phyloP scores from a whole-genome alignment of 2,329 filamentous ascomycete species.

The Colletotrichum sp. region DNA sequence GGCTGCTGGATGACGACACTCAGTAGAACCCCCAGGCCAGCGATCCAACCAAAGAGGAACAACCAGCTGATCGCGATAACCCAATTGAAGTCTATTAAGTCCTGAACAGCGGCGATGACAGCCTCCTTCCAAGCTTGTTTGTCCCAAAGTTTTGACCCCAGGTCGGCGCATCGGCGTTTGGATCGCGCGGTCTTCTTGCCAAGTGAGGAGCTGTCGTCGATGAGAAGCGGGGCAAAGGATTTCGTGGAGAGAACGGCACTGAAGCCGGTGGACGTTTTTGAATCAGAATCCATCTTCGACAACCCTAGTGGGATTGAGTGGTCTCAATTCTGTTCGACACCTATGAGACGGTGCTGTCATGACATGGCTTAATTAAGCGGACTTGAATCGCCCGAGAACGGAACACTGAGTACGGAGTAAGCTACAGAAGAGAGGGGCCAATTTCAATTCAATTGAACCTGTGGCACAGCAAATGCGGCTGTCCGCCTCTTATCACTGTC shows the following conservation, averaged over 20 bases:
- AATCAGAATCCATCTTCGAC: not conserved
- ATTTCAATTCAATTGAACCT: not conserved
- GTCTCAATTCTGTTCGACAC: not conserved
- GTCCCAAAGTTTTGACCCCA: not conserved
- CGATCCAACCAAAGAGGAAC: not conserved
- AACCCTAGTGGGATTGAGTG: accelerated
- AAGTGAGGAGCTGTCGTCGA: not conserved
- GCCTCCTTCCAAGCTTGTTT: not conserved
- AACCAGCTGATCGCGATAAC: not conserved
- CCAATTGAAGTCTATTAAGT: not conserved
- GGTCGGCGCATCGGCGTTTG: not conserved
- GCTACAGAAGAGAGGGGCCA: not conserved
- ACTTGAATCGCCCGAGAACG: not conserved
- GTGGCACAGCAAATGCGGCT: not conserved
- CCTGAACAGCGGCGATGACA: not conserved
- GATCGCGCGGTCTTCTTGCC: not conserved
- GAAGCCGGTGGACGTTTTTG: not conserved
- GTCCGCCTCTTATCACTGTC: not conserved
- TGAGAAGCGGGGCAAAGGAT: not conserved
- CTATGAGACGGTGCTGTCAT: not conserved
- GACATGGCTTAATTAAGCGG: accelerated
- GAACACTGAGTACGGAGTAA: not conserved
- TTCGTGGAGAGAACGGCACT: not conserved
- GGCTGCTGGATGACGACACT: not conserved
- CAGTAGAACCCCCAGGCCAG: not conserved